Conservation (phyloP, 2,329 filamentous ascomycete species). For the Sclerotinia subarctica region DNA sequence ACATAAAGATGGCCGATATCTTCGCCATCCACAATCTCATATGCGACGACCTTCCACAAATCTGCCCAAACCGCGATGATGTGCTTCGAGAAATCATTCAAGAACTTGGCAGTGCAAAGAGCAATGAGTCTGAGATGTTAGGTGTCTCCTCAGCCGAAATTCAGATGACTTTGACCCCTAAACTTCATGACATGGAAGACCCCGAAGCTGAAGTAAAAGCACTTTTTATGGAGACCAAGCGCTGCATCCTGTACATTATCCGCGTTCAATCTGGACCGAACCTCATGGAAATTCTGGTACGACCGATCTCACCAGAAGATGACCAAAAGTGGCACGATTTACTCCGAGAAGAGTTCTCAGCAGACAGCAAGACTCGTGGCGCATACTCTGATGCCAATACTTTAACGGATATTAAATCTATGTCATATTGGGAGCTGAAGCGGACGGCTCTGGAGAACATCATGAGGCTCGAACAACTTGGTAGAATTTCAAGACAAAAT, state of each 20-base stretch:
- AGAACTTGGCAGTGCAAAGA: constrained; percentile 93
- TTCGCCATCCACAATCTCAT: constrained; percentile 93
- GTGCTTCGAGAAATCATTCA: constrained; percentile 86
- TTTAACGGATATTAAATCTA: constrained; percentile 81
- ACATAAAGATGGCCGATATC: constrained; percentile 97
- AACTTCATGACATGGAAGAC: constrained; percentile 85
- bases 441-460: constrained; percentile 92
- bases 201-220: constrained; percentile 89
- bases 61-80: constrained; percentile 81
- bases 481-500: constrained; percentile 82
- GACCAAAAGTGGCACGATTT: constrained; percentile 83
- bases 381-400: constrained; percentile 86
- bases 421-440: constrained; percentile 91
- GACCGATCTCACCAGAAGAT: constrained; percentile 81
- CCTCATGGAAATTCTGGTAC: constrained; percentile 92
- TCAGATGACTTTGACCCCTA: constrained; percentile 83
- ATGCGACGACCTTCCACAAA: constrained; percentile 69
- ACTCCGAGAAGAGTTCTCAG: constrained; percentile 75
- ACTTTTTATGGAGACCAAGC: constrained; percentile 97
- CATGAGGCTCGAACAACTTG: constrained; percentile 79
- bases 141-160: constrained; percentile 80
- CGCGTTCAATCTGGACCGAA: constrained; percentile 88
- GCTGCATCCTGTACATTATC: constrained; percentile 96
- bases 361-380: constrained; percentile 65
- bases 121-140: constrained; percentile 89